A percentile compares a stretch with the other conserved stretches of the same genome.
phyloP scores from a whole-genome alignment of 139 green algal species.

The Chlorella vulgaris region DNA sequence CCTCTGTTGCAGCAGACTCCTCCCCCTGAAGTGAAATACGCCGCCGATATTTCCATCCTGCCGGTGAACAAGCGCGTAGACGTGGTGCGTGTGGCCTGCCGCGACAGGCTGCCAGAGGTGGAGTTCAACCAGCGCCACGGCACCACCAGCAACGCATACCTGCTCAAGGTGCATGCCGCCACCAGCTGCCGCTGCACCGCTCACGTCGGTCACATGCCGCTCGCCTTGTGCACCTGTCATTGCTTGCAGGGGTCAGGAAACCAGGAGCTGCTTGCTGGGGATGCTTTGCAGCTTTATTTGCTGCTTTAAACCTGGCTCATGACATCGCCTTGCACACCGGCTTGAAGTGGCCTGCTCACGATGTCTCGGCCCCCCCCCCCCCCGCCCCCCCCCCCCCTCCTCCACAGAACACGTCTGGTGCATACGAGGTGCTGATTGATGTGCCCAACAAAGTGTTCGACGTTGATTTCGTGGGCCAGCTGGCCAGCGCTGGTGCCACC shows the following conservation, averaged over 20 bases:
- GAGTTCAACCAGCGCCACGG: conserved; percentile 87
- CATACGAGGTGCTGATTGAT: conserved; percentile 68
- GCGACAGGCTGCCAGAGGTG: conserved; percentile 58
- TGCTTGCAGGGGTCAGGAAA: too few species aligned
- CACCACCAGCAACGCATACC: conserved; percentile 92
- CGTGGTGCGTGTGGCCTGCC: conserved; percentile 35
- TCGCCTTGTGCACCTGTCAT: too few species aligned
- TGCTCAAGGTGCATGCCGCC: conserved; percentile 59
- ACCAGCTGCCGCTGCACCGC: too few species aligned
- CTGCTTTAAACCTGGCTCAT: too few species aligned
- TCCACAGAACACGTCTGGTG: conserved; percentile 30
- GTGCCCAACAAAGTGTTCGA: conserved; percentile 80
- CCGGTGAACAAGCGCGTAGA: conserved; percentile 23
- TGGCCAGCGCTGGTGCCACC: conserved; percentile 19
- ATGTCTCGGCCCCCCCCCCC: neutral
- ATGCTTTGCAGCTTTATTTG: too few species aligned
- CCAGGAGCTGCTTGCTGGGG: too few species aligned
- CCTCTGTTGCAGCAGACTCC: neutral
- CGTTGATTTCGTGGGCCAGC: conserved; percentile 62
- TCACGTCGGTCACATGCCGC: too few species aligned
- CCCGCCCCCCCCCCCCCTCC: neutral
- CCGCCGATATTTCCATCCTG: neutral
- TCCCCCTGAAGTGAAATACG: neutral
- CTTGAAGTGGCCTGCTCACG: neutral
- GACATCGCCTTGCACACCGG: neutral